Base-by-base conservation (phyloP, 192 early-diverging fungal genomes). In the Linnemannia exigua region DNA sequence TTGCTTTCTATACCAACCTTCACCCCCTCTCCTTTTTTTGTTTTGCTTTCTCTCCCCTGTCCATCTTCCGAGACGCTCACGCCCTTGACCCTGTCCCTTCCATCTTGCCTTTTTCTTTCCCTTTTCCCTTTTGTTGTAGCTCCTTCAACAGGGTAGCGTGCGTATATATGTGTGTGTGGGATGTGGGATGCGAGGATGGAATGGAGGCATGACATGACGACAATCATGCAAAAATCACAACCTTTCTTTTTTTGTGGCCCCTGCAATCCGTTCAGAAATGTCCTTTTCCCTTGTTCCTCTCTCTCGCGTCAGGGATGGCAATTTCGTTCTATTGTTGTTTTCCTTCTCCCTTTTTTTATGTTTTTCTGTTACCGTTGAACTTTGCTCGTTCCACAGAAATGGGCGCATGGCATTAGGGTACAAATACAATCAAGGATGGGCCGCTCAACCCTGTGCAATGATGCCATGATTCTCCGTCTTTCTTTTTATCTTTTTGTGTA, bases 331-430 rank as follows among this genome's bases (percentile, higher is more conserved):
- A 2, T 15, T 61, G 6, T 15, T 28, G 25, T n/a, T 58, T 25
- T 58, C 58, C 28, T 28, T 61, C 28, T 9, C 12, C 14, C 0
- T 63, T 63, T 28, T 22, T 61, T 28, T 8, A 25, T 9, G 3
- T 20, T 51, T 5, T 51, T 51, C 17, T 63, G n/a, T 63, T n/a
- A 63, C 58, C 58, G 58, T 63, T 63, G 58, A 11, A 31, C 11
- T 33, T 74, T 74, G 63, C 15, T 37, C 66, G 76, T 77, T 77
- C 67, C 76, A 77, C 76, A 77, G 76, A 48, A 69, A 69, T 28
- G 67, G 66, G 35, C 68, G 67, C 76, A 67, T 77, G 76, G 76
- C 76, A 38, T 77, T 41, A 54, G 52, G 76, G 67, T 36, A 38
- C 28, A 54, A 36, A 50, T 17, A 35, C 22, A 38, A 19, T 38